Evolutionary conservation across 176 grass and related monocot genomes (phyloP).

Genomic region (Cenchrus fungigraminus): DNA sequence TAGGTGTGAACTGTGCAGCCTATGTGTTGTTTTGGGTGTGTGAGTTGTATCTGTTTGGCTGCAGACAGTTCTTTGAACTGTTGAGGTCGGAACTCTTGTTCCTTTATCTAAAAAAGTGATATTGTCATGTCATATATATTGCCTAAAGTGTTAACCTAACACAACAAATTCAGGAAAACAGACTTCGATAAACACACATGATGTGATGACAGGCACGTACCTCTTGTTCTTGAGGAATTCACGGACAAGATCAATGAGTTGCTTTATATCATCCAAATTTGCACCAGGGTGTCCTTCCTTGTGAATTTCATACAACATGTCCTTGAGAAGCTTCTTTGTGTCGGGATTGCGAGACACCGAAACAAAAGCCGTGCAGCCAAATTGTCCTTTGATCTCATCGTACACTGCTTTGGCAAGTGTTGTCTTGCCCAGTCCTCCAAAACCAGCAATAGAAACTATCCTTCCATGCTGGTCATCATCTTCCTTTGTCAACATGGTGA

Average conservation of each 20-base stretch:
- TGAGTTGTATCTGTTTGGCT: too few species aligned
- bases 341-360: not conserved
- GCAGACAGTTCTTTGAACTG: too few species aligned
- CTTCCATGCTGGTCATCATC: not conserved
- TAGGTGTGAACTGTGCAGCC: too few species aligned
- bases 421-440: not conserved
- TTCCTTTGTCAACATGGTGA: not conserved
- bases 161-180: too few species aligned
- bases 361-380: not conserved
- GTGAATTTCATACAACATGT: not conserved
- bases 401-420: not conserved
- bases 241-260: not conserved
- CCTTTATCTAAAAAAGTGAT: too few species aligned
- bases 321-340: not conserved
- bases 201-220: not conserved
- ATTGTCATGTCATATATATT: too few species aligned
- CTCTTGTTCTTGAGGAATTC: not conserved
- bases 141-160: too few species aligned
- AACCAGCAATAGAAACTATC: not conserved
- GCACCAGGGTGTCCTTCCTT: not conserved
- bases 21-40: too few species aligned
- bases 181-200: not conserved
- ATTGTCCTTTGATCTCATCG: not conserved
- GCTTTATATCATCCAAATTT: not conserved
- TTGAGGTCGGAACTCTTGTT: too few species aligned